Evolutionary conservation across 2,329 filamentous ascomycete genomes (phyloP).

Genomic region (Nectriaceae sp.): DNA sequence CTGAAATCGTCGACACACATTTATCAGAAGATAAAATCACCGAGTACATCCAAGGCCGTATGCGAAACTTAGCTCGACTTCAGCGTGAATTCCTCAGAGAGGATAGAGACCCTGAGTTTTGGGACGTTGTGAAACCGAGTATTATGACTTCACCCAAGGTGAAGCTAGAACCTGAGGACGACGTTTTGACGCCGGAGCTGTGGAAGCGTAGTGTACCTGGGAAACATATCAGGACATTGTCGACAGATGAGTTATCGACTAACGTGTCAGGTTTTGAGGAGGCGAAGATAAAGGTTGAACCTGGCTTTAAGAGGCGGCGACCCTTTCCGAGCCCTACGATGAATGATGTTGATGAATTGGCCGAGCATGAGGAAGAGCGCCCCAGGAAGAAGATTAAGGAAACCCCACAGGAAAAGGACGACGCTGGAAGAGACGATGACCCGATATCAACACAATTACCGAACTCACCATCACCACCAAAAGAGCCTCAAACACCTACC

Average conservation of each 20-base stretch:
- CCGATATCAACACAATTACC: too few species aligned
- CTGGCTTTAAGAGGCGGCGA: constrained; percentile 12
- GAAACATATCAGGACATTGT: constrained; percentile 1
- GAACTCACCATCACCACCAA: neutral
- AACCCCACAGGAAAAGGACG: neutral
- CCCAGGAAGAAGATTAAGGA: neutral
- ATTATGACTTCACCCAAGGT: constrained; percentile 20
- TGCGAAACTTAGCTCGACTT: constrained; percentile 36
- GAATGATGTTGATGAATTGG: constrained; percentile 13
- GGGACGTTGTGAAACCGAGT: constrained; percentile 28
- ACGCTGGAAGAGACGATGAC: too few species aligned
- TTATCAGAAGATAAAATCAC: constrained; percentile 34
- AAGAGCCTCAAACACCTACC: constrained; percentile 11
- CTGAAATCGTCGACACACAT: constrained; percentile 37
- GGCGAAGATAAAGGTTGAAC: constrained; percentile 10
- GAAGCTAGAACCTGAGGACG: constrained; percentile 21
- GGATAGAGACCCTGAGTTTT: constrained; percentile 32
- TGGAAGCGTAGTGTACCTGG: constrained; percentile 9
- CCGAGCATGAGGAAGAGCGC: neutral
- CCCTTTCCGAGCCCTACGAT: constrained; percentile 3
- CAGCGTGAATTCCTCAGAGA: constrained; percentile 39
- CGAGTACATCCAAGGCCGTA: constrained; percentile 36
- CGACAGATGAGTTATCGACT: constrained; percentile 12
- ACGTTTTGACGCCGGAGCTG: neutral
- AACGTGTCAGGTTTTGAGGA: constrained; percentile 5